Percentiles rank a stretch among this genome's conserved stretches.
Conservation (phyloP, 306 rosid species). For the Sicyos baderoa region DNA sequence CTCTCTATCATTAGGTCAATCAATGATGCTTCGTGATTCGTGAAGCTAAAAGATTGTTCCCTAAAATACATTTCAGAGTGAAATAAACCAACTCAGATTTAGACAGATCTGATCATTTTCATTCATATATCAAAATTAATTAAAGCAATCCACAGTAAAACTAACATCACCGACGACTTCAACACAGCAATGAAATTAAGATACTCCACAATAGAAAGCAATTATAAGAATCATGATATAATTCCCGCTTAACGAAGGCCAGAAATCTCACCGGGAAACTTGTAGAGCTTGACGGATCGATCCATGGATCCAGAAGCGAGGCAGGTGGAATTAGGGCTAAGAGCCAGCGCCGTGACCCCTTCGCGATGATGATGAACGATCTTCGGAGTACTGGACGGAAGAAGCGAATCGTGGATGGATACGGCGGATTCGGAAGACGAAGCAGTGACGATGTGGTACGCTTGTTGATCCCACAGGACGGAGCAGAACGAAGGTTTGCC, state of each 20-base stretch:
- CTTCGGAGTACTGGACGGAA: constrained; percentile 52
- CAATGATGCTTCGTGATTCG: too few species aligned
- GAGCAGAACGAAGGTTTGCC: constrained; percentile 72
- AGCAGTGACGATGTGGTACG: constrained; percentile 61
- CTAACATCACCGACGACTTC: not conserved
- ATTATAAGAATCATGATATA: not conserved
- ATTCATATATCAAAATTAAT: not conserved
- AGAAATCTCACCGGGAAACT: constrained; percentile 57
- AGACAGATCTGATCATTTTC: not conserved
- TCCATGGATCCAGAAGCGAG: constrained; percentile 93
- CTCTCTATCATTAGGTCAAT: too few species aligned
- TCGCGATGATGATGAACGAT: constrained; percentile 87
- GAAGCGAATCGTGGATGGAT: constrained; percentile 63
- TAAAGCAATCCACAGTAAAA: not conserved
- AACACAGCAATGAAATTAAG: not conserved
- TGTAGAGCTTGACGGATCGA: constrained; percentile 92
- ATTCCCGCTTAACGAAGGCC: not conserved
- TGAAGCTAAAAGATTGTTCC: not conserved
- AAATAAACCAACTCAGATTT: constrained; percentile 6
- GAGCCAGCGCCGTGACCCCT: constrained; percentile 80
- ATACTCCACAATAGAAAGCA: not conserved
- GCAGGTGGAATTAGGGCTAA: constrained; percentile 89
- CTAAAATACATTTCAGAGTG: not conserved
- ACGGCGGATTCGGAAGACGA: constrained; percentile 57
- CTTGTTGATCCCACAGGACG: constrained; percentile 75